These are phyloP conservation scores for Penicillium palitans DNA, from an alignment of 2,329 filamentous ascomycete species.

Conservation along the genomic window DNA sequence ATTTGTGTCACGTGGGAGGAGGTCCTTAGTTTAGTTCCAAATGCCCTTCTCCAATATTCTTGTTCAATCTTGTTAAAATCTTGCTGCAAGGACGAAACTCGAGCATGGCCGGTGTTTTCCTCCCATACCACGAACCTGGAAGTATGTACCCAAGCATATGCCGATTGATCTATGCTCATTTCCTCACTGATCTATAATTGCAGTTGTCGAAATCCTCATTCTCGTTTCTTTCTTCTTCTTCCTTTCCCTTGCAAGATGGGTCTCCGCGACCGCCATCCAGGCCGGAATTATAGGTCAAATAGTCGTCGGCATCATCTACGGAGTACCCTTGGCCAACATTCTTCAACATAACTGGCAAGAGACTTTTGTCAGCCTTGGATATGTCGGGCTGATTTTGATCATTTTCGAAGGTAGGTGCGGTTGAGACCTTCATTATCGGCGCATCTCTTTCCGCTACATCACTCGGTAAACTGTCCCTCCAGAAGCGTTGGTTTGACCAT, in stretches of 20 bases:
- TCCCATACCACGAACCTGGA: conserved; percentile 44
- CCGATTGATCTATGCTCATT: neutral
- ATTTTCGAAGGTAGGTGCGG: conserved; percentile 49
- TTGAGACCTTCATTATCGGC: conserved; percentile 37
- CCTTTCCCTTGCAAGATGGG: conserved; percentile 45
- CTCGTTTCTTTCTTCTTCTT: conserved; percentile 50
- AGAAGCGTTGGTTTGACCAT: neutral
- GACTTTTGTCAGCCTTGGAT: conserved; percentile 50
- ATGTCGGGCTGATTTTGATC: conserved; percentile 52
- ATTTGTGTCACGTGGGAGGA: no score
- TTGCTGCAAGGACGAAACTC: neutral
- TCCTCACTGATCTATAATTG: conserved; percentile 6
- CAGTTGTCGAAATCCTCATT: conserved; percentile 44
- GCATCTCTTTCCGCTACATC: conserved; percentile 34
- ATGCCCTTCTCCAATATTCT: no score
- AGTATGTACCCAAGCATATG: conserved; percentile 28
- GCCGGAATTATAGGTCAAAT: conserved; percentile 52
- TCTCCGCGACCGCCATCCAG: conserved; percentile 44
- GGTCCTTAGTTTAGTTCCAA: no score
- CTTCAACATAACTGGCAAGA: conserved; percentile 47
- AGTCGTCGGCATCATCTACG: conserved; percentile 50
- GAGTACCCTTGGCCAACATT: conserved; percentile 48
- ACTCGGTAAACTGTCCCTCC: conserved; percentile 19
- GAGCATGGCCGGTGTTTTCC: conserved; percentile 31
- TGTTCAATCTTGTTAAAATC: no score